These are phyloP conservation scores for Plasmodium knowlesi DNA, from an alignment of 169 alveolate genomes.

Conservation along the genomic window DNA sequence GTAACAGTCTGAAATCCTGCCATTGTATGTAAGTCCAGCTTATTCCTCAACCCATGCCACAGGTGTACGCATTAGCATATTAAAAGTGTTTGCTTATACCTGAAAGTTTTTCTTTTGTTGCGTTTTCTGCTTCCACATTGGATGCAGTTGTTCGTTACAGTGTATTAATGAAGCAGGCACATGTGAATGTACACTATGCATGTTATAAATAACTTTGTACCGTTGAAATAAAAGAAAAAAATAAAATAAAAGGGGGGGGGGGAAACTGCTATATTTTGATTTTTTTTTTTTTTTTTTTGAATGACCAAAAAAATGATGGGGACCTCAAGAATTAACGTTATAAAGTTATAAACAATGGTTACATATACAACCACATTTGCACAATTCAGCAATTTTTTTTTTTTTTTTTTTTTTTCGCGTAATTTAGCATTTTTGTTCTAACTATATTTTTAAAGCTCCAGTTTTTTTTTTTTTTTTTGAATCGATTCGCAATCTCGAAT, in stretches of 20 bases:
- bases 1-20: neutral
- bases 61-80: neutral
- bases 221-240: neutral
- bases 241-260: no score
- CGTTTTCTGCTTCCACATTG: neutral
- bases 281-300: neutral
- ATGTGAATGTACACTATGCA: neutral
- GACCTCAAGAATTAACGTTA: neutral
- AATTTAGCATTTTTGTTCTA: neutral
- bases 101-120: neutral
- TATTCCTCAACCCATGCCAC: neutral
- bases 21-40: neutral
- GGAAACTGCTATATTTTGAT: neutral
- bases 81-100: neutral
- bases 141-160: neutral
- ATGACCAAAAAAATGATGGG: neutral
- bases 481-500: constrained; percentile 1
- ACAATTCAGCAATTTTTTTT: neutral
- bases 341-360: neutral
- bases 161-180: neutral
- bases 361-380: neutral
- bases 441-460: neutral
- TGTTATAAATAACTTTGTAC: neutral
- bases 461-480: neutral
- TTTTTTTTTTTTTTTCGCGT: neutral